Evolutionary conservation across 345 rosid genomes (phyloP), one percentile per base, ranked within the genome.

Genomic region (Gossypium raimondii): DNA sequence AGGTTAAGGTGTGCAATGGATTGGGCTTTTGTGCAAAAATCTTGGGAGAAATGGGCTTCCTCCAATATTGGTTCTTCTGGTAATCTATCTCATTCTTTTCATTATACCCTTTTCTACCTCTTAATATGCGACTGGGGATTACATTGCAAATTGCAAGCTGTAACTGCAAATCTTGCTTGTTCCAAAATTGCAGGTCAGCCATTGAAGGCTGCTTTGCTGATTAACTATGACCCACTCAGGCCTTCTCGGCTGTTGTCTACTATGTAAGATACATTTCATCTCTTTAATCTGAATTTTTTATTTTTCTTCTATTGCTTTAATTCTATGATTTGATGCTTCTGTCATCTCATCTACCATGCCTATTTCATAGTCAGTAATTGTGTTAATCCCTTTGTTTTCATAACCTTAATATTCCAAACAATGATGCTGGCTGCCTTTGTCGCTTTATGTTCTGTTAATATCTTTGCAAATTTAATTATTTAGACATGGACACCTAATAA

Each of bases 241-340:
- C 97, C 97, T 10, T 89, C 94, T 80, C 93, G 97, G 64, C 66
- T 94, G 80, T 77, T 92, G 70, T 94, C 97, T 63, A 88, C 92
- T 47, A 84, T 92, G 98, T 92, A 84, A 76, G 86, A 52, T 50
- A 20, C 55, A 51, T 67, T 8, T 12, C 45, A 6, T 45, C 16
- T 51, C 4, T 50, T 52, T 18, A 65, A 60, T 60, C 24, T 50
- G 29, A 25, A 8, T 7, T 70, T 11, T 14, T 47, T 67, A 47
- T 47, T n/a, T n/a, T 45, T 7, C 22, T 4, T 8, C 34, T 17
- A 8, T n/a, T 8, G 18, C n/a, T 41, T 64, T 64, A 17, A 63
- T 16, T 64, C 43, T n/a, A 41, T 38, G 25, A 64, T n/a, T 18
- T 12, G 2, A 2, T 12, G 34, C 16, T 22, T 58, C 34, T 58